Base-by-base conservation (phyloP, 805 yeast species). In the Ogataea trehalophila region DNA sequence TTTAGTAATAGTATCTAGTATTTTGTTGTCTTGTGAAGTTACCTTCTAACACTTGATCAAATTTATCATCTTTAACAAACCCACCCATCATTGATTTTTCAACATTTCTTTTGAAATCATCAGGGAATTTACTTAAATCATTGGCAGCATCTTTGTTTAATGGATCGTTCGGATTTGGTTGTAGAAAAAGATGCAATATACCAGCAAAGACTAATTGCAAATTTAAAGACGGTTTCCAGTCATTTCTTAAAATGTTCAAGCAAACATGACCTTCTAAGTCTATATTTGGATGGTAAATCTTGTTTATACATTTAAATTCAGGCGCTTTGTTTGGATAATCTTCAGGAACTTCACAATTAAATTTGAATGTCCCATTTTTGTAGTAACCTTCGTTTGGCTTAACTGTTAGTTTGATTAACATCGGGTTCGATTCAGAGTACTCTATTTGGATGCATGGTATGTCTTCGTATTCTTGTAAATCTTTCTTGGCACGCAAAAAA, bases 251-350 rank as follows among this genome's bases (percentile, higher is more conserved):
- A 34, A 92, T 91, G 62, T 92, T 92, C 50, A 92, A 74, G 62
- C 99, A 92, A 6, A 92, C 87, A 61, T 90, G 92, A 0, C 98
- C 98, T 39, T 87, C 85, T 18, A 80, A 62, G 63, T 92, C 97
- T 54, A 92, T 92, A 61, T 92, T 92, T 13, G 99, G 99, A 63
- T 92, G 99, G 67, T 86, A 92, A 5, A 92, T 87, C 60, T 75
- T 81, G 45, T 81, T 77, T 31, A 72, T 45, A 57, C 95, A 85
- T 55, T 77, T 75, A 46, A 90, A 89, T 60, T 82, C 86, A 9
- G 99, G 99, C 8, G 97, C 90, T 43, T 87, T 94, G 48, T 91
- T 94, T 2, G 99, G 99, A 66, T 83, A 92, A 55, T 81, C 83
- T 37, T 80, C 81, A 42, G 80, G 78, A 37, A 91, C 74, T 33